Base-by-base conservation (phyloP, 257 asterid genomes). In the Lycium ferocissimum region DNA sequence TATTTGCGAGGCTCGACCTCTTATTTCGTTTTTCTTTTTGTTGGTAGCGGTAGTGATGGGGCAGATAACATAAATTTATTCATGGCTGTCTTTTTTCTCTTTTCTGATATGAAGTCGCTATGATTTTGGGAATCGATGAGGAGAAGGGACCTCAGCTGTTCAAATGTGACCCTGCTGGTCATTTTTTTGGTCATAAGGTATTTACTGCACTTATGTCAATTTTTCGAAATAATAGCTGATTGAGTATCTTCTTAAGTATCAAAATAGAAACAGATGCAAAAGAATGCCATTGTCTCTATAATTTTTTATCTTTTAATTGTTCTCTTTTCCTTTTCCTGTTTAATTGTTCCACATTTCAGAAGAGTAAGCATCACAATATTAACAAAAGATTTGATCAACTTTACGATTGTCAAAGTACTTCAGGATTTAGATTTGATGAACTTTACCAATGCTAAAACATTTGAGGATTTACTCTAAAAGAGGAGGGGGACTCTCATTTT, bases 121-220 rank as follows among this genome's bases (percentile, higher is more conserved):
- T 97, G 99, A 88, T 97, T 85, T 88, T 97, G 96, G 99, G 98
- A 49, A 91, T 97, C 76, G 99, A 97, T 62, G 97, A 94, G 84
- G 99, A 97, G 92, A 92, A 86, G 84, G 99, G 99, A 47, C 98
- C 99, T 82, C 99, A 93, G 86, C 99, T 97, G 85, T 97, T 95
- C 91, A 97, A 97, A 85, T 97, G 99, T 86, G 99, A 97, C 84
- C 99, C 99, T 18, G 99, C 99, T 12, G 99, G 99, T 84, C 99
- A 97, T 88, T 97, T 95, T 88, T 97, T 93, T 63, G 99, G 99
- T 84, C 99, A 97, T 65, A 97, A 97, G 98, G 99, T 97, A 90
- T 85, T 75, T 51, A 71, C 3, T 14, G 3, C 43, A 40, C 54
- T 49, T 8, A 49, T 49, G 54, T 49, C 54, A 7, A 7, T 83